Evolutionary conservation across 371 early-diverging fungal genomes (phyloP), one percentile per base, ranked within the genome.

Genomic region (Mucor sp.): DNA sequence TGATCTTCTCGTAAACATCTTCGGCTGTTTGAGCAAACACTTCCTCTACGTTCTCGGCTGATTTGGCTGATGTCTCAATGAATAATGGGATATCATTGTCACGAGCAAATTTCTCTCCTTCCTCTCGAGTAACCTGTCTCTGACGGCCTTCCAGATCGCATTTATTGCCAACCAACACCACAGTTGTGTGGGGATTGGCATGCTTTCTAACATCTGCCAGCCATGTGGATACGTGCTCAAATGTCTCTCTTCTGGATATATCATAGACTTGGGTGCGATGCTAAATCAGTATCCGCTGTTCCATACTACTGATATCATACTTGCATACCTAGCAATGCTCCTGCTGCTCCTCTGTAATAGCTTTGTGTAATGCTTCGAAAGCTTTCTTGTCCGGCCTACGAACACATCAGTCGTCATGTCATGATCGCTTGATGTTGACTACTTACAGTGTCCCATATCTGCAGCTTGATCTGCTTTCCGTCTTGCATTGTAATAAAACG

Each of bases 361-460:
- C 96, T 95, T 60, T 98, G 89, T 14, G 96, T 97, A 68, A 99
- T 94, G 75, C 95, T 94, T 69, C 97, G 86, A 84, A 98, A 99
- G 23, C 96, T 91, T 74, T 97, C 97, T 76, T 97, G 96, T 28
- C 97, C 97, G 33, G 97, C 97, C 81, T 86, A 71, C 21, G 6
- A 15, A 53, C 27, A 15, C 32, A 47, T 55, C 78, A 75, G 63
- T 78, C 63, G 48, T 87, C 88, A 63, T 85, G 27, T 83, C 12
- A 91, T 50, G 3, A 23, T 21, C 50, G 1, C 7, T 14, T 23
- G 12, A 48, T 23, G 14, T 6, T 27, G 27, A 25, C 14, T 21
- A 23, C 15, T 87, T 74, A 95, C 97, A 15, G 99, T 99, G 79
- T 99, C 99, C 99, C 99, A 99, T 62, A 99, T 95, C 78, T 99